A percentile compares a stretch with the other conserved stretches of the same genome.
Evolutionary conservation across 1,139 yeast species (phyloP).

Genomic region (Zygosaccharomyces sapae): DNA sequence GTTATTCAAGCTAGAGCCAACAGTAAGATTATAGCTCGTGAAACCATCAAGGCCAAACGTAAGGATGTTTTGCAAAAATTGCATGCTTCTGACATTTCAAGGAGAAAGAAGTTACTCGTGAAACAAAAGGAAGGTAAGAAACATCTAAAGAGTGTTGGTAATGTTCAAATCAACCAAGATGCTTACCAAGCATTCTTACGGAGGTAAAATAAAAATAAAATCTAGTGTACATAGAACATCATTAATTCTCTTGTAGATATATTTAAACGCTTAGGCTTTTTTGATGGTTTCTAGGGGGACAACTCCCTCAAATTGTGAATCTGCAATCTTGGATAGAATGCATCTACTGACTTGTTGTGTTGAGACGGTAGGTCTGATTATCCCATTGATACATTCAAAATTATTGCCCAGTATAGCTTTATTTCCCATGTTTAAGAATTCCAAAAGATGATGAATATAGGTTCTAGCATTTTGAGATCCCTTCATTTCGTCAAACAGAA

Average conservation of each 20-base stretch:
- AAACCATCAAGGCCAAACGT: constrained; percentile 86
- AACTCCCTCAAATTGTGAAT: constrained; percentile 50
- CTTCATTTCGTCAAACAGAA: constrained; percentile 62
- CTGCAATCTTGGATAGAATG: constrained; percentile 52
- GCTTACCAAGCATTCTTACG: constrained; percentile 72
- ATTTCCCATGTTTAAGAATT: constrained; percentile 45
- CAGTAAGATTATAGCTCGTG: constrained; percentile 78
- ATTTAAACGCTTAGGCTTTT: constrained; percentile 10
- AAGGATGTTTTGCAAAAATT: constrained; percentile 88
- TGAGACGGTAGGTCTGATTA: constrained; percentile 60
- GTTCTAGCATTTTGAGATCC: constrained; percentile 37
- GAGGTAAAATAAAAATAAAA: constrained; percentile 14
- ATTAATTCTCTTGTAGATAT: background rate
- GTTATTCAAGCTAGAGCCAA: constrained; percentile 87
- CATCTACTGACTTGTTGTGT: constrained; percentile 66
- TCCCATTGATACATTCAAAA: constrained; percentile 40
- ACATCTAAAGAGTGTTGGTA: constrained; percentile 74
- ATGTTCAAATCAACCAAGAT: constrained; percentile 72
- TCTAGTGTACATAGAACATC: constrained; percentile 4
- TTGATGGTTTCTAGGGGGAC: constrained; percentile 53
- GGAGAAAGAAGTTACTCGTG: constrained; percentile 81
- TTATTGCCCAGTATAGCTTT: constrained; percentile 36
- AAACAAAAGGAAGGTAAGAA: constrained; percentile 95
- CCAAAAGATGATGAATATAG: constrained; percentile 35
- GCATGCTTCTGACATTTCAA: constrained; percentile 89